These are phyloP conservation scores for Trichophyton equinum DNA, from an alignment of 2,329 filamentous ascomycete genomes.

Conservation along the genomic window DNA sequence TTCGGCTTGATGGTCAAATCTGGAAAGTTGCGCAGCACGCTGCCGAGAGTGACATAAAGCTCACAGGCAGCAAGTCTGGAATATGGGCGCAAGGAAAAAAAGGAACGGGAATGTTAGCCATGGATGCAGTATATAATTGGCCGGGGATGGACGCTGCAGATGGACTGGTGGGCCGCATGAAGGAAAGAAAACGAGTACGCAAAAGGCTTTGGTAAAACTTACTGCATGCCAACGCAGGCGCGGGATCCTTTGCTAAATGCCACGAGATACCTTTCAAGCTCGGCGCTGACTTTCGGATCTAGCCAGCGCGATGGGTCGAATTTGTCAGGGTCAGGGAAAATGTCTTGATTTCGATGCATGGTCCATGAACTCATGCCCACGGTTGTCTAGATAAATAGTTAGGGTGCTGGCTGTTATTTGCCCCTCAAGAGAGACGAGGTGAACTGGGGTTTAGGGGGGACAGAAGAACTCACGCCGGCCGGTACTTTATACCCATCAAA, in stretches of 20 bases:
- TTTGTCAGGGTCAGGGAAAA: conserved; percentile 9
- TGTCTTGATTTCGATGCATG: conserved; percentile 9
- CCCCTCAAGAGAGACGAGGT: too few species aligned
- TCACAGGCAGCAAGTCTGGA: conserved; percentile 14
- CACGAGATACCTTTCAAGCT: conserved; percentile 20
- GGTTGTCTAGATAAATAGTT: conserved; percentile 2
- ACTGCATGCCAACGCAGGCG: conserved; percentile 17
- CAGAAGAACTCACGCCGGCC: conserved; percentile 16
- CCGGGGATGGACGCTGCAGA: not conserved
- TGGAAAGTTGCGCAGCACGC: conserved; percentile 8
- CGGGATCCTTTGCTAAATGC: conserved; percentile 17
- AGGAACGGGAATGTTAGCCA: not conserved
- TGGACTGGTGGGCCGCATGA: not conserved
- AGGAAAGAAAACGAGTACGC: not conserved
- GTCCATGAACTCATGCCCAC: conserved; percentile 9
- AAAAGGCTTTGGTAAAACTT: conserved; percentile 4
- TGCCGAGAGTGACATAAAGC: conserved; percentile 10
- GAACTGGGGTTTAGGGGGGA: not conserved
- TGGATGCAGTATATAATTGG: not conserved
- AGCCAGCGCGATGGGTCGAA: conserved; percentile 11
- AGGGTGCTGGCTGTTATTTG: not conserved
- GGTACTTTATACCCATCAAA: conserved; percentile 24
- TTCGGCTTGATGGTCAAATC: conserved; percentile 4
- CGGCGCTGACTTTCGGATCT: conserved; percentile 6
- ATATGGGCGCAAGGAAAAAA: not conserved